Conservation (phyloP, 306 rosid genomes). For the Benincasa hispida region DNA sequence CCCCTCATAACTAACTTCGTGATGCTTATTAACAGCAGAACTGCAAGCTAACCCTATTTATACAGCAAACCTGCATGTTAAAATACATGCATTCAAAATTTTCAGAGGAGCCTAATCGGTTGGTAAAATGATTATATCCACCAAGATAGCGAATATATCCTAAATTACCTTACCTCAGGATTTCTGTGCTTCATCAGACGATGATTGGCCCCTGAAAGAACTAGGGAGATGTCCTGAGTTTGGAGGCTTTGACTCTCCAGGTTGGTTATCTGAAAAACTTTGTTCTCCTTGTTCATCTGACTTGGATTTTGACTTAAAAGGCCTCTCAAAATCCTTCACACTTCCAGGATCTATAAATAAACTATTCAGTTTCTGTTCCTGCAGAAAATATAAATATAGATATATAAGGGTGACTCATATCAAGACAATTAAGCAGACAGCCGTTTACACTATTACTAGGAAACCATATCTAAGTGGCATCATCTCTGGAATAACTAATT, state of each 20-base stretch:
- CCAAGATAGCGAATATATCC: neutral
- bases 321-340: constrained; percentile 54
- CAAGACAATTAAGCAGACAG: neutral
- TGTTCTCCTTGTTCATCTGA: constrained; percentile 39
- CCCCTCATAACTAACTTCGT: neutral
- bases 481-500: neutral
- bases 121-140: neutral
- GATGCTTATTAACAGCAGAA: neutral
- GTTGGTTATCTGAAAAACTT: constrained; percentile 25
- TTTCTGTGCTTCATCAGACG: constrained; percentile 31
- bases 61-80: constrained; percentile 2
- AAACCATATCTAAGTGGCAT: neutral
- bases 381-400: constrained; percentile 16
- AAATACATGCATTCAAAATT: neutral
- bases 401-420: neutral
- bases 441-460: neutral
- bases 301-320: constrained; percentile 37
- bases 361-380: constrained; percentile 64
- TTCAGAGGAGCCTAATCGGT: neutral
- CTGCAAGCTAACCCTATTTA: neutral
- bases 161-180: constrained; percentile 2
- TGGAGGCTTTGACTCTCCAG: constrained; percentile 26
- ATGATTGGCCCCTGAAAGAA: constrained; percentile 25
- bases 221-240: constrained; percentile 23
- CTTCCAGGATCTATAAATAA: constrained; percentile 38